phyloP scores from a whole-genome alignment of 805 yeast genomes.

The Sugiyamaella mastotermitis region DNA sequence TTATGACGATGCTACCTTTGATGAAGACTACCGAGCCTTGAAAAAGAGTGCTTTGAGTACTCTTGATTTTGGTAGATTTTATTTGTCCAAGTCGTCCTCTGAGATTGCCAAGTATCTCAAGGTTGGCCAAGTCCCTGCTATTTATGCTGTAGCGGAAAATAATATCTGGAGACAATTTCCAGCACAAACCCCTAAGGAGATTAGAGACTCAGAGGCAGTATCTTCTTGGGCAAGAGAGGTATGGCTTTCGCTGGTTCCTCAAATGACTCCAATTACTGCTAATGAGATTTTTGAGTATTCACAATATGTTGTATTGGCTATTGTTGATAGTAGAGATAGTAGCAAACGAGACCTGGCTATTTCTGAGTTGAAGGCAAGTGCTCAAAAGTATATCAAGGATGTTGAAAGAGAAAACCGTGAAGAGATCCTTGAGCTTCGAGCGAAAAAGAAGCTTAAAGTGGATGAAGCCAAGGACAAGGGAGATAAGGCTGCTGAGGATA shows the following conservation, averaged over 20 bases:
- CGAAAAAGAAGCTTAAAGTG: slow-evolving; percentile 26
- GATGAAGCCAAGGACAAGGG: slow-evolving; percentile 30
- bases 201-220: slow-evolving; percentile 27
- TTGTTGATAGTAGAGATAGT: slow-evolving; percentile 27
- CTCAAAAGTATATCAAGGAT: slow-evolving; percentile 23
- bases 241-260: slow-evolving; percentile 33
- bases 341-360: slow-evolving; percentile 21
- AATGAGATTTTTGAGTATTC: slow-evolving; percentile 25
- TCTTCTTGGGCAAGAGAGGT: slow-evolving; percentile 28
- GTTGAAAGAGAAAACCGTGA: slow-evolving; percentile 20
- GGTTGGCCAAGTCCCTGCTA: slow-evolving; percentile 27
- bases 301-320: slow-evolving; percentile 27
- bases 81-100: slow-evolving; percentile 25
- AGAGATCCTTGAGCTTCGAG: slow-evolving; percentile 25
- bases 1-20: slow-evolving; percentile 32
- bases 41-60: slow-evolving; percentile 27
- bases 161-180: slow-evolving; percentile 21
- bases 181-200: slow-evolving; percentile 28
- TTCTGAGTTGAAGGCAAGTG: slow-evolving; percentile 27
- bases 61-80: slow-evolving; percentile 29
- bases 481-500: slow-evolving; percentile 26
- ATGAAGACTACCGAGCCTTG: slow-evolving; percentile 36
- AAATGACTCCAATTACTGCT: slow-evolving; percentile 31
- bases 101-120: slow-evolving; percentile 24
- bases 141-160: slow-evolving; percentile 26